Base-by-base conservation (phyloP, 768 basidiomycete genomes). In the Tubosaeta sp. region DNA sequence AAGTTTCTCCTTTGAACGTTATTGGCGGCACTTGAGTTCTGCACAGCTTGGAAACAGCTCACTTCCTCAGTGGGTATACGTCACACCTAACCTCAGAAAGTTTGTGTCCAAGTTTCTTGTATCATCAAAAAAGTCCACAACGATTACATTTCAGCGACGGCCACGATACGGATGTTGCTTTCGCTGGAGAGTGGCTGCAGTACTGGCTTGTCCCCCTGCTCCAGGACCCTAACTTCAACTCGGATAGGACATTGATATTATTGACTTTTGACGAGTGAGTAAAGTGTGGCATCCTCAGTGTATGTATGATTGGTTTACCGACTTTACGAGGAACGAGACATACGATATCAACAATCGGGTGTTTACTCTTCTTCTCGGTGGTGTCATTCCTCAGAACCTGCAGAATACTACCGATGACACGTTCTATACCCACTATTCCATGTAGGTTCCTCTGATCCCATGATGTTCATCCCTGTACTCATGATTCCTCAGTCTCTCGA, bases 251-350 rank as follows among this genome's bases (percentile, higher is more conserved):
- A 0, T 69, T 85, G 47, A 77, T 86, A 56, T 56, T 84, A 5
- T 60, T 84, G 43, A 84, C 81, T 0, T 85, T 84, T 50, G 84
- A 86, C 50, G 82, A 85, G 65, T 80, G 67, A 53, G 75, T 72
- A 50, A 55, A 55, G 13, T 45, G 25, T 17, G 34, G 19, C 13
- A 35, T 32, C 11, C 22, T 12, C 12, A 38, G 19, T 12, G 13
- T 31, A 22, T 32, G 12, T 35, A 17, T 6, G 39, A 22, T 59
- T 31, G 35, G n/a, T 52, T 33, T 1, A 19, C 38, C 8, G 13
- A 38, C 39, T 6, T 45, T n/a, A 14, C 48, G 37, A 65, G 63
- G 46, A 65, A 56, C 31, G 70, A 62, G 17, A 63, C 63, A 0
- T 62, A 66, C 41, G 51, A 61, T 7, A 55, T 66, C 33, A 76